Base-by-base conservation (phyloP, 1,139 yeast species). In the Candida sanyaensis region DNA sequence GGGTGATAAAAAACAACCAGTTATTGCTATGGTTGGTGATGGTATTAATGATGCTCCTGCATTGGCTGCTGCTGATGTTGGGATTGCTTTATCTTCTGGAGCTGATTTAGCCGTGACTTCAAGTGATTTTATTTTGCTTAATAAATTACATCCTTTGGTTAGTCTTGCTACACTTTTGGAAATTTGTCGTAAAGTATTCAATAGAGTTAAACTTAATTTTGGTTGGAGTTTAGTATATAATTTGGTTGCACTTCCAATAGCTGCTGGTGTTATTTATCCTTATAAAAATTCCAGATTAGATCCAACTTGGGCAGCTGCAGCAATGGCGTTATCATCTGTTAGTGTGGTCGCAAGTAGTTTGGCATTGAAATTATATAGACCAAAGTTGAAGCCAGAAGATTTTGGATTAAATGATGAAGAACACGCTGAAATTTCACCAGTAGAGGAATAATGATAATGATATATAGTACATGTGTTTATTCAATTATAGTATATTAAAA, bases 1-100 rank as follows among this genome's bases (percentile, higher is more conserved):
- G 45, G 55, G 60, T 4, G 41, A 40, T 9, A 37, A 44, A 7
- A 36, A 41, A 11, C 31, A 40, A 24, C 59, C 60, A 4, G 62
- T 74, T 1, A 81, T 80, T 26, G 84, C 84, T 0, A 81, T 82
- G 86, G 78, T 81, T 28, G 86, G 86, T 10, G 86, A 82, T 61
- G 86, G 86, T 30, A 79, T 81, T 26, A 81, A 81, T 58, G 86
- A 82, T 62, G 84, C 86, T 0, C 86, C 86, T 1, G 86, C 86
- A 0, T 65, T 82, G 44, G 77, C 85, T 1, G 64, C 74, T 1
- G 85, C 86, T 0, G 83, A 81, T 63, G 78, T 82, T 30, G 86
- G 86, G 6, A 69, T 82, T 41, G 84, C 86, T 0, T 63, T 82
- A 47, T 79, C 84, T 0, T 71, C 82, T 2, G 86, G 86, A 0